Percentiles rank a stretch among this genome's conserved stretches.
Evolutionary conservation across 768 basidiomycete genomes (phyloP).

Genomic region (Tylopilus vinaceipallidus): DNA sequence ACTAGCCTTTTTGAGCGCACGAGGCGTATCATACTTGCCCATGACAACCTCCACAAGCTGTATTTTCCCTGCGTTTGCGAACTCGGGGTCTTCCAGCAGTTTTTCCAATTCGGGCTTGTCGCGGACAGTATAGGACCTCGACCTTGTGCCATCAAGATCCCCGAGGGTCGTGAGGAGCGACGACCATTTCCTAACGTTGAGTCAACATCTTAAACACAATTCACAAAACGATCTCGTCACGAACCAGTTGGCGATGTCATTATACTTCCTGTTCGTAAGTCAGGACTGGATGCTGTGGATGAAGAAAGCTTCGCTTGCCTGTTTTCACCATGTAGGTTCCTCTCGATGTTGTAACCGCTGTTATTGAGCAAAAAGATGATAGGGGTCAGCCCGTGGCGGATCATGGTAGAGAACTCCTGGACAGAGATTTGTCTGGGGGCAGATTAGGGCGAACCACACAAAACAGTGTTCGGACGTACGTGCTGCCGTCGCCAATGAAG

Average conservation of each 20-base stretch:
- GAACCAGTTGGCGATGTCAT: constrained; percentile 77
- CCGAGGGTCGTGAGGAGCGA: constrained; percentile 59
- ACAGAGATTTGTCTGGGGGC: constrained; percentile 66
- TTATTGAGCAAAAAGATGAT: constrained; percentile 86
- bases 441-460: constrained; percentile 3
- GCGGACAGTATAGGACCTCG: constrained; percentile 63
- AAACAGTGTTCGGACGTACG: constrained; percentile 43
- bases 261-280: constrained; percentile 60
- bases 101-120: constrained; percentile 65
- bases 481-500: constrained; percentile 82
- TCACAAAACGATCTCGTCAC: constrained; percentile 5
- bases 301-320: constrained; percentile 33
- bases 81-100: constrained; percentile 62
- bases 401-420: constrained; percentile 85
- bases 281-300: background rate
- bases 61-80: constrained; percentile 62
- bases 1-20: constrained; percentile 53
- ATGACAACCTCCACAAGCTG: constrained; percentile 83
- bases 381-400: constrained; percentile 67
- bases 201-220: background rate
- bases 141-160: constrained; percentile 44
- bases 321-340: constrained; percentile 63
- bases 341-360: constrained; percentile 85
- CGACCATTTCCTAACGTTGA: constrained; percentile 54
- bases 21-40: constrained; percentile 70